phyloP scores from a whole-genome alignment of 2,329 filamentous ascomycete genomes.

The Pleoardoris graminearum region DNA sequence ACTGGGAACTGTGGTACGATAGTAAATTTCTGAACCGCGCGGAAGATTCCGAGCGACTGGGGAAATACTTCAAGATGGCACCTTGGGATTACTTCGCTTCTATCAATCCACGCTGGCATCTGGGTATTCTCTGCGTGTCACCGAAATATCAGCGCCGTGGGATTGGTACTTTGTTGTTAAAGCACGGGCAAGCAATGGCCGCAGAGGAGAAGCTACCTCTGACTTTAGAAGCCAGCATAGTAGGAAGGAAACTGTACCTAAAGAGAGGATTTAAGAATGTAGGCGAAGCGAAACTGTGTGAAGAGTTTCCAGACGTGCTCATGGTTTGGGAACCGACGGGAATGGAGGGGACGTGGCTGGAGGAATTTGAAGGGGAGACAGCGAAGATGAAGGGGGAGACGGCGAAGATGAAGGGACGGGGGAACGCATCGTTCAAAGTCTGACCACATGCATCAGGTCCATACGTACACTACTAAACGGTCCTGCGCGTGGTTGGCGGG shows the following conservation, averaged over 20 bases:
- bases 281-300: constrained; percentile 9
- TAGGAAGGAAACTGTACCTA: constrained; percentile 22
- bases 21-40: constrained; percentile 18
- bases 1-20: constrained; percentile 25
- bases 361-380: constrained; percentile 1
- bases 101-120: constrained; percentile 20
- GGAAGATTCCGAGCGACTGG: constrained; percentile 9
- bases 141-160: constrained; percentile 24
- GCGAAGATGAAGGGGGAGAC: constrained; percentile 1
- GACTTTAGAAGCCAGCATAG: constrained; percentile 21
- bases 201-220: constrained; percentile 21
- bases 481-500: too few relatives aligned
- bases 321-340: constrained; percentile 27
- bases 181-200: constrained; percentile 20
- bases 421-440: background rate
- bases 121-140: constrained; percentile 19
- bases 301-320: constrained; percentile 11
- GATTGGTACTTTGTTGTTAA: constrained; percentile 20
- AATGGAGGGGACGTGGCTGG: constrained; percentile 8
- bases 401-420: background rate
- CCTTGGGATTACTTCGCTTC: constrained; percentile 9
- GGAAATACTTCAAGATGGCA: background rate
- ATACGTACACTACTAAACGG: too few relatives aligned
- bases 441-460: too few relatives aligned
- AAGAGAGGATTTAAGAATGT: constrained; percentile 24